Evolutionary conservation across 257 asterid species (phyloP).

Genomic region (Nicotiana tomentosiformis): DNA sequence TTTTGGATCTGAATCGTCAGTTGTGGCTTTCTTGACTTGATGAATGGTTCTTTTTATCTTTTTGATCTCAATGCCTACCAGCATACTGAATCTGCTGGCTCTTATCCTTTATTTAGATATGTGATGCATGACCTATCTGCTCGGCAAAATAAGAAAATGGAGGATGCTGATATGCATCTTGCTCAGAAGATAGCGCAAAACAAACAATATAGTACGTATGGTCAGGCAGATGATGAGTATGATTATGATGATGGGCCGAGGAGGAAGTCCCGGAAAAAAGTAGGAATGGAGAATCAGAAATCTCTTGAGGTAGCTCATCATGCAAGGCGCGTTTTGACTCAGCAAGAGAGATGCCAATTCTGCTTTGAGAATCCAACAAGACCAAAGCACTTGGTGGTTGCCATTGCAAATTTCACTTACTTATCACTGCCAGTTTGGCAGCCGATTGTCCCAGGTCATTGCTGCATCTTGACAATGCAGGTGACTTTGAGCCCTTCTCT

Average conservation of each 20-base stretch:
- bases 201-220: constrained; percentile 46
- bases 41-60: neutral
- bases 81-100: neutral
- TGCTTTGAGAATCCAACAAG: constrained; percentile 84
- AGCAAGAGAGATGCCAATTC: constrained; percentile 85
- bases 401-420: constrained; percentile 85
- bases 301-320: constrained; percentile 42
- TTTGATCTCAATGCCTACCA: neutral
- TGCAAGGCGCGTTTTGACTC: constrained; percentile 60
- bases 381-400: constrained; percentile 80
- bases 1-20: neutral
- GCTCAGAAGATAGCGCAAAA: constrained; percentile 68
- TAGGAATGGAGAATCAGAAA: constrained; percentile 31
- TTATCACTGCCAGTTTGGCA: constrained; percentile 71
- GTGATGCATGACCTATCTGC: constrained; percentile 62
- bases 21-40: neutral
- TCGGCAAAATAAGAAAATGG: constrained; percentile 66
- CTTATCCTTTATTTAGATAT: constrained; percentile 29
- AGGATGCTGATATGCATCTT: constrained; percentile 76
- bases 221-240: constrained; percentile 89
- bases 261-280: constrained; percentile 58
- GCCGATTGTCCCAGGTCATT: constrained; percentile 78
- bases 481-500: constrained; percentile 24
- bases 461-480: constrained; percentile 87
- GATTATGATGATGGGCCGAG: constrained; percentile 83